Evolutionary conservation across 805 yeast genomes (phyloP).

Genomic region (Priceomyces fermenticarens): DNA sequence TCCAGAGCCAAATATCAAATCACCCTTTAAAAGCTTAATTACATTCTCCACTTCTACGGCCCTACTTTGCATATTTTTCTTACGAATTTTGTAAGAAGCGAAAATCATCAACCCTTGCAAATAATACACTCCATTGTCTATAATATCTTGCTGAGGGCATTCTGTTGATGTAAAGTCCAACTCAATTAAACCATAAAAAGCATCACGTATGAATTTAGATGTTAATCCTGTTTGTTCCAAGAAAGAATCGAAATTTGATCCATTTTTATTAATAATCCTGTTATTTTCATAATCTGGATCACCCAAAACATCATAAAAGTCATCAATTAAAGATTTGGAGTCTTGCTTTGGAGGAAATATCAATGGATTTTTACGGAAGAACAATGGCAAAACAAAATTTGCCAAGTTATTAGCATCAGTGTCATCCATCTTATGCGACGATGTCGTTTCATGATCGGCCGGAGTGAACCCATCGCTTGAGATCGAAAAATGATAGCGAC

Average conservation of each 20-base stretch:
- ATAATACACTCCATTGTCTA: slow-evolving; percentile 61
- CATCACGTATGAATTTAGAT: slow-evolving; percentile 42
- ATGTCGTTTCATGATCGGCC: slow-evolving; percentile 56
- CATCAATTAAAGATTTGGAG: slow-evolving; percentile 68
- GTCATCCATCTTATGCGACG: slow-evolving; percentile 23
- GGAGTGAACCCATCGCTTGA: slow-evolving; percentile 60
- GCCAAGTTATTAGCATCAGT: slow-evolving; percentile 35
- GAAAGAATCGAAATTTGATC: slow-evolving; percentile 42
- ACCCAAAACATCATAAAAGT: slow-evolving; percentile 67
- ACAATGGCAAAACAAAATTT: slow-evolving; percentile 51
- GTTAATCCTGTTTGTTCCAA: slow-evolving; percentile 45
- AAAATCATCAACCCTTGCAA: slow-evolving; percentile 66
- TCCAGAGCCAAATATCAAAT: slow-evolving; percentile 61
- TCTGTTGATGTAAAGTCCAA: slow-evolving; percentile 27
- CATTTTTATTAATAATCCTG: slow-evolving; percentile 44
- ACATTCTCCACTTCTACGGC: slow-evolving; percentile 79
- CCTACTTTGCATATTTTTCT: slow-evolving; percentile 75
- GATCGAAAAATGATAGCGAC: slow-evolving; percentile 70
- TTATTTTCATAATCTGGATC: slow-evolving; percentile 51
- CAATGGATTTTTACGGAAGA: slow-evolving; percentile 58
- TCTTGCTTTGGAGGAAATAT: slow-evolving; percentile 63
- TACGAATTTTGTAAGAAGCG: slow-evolving; percentile 66
- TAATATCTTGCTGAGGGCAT: slow-evolving; percentile 17
- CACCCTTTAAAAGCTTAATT: slow-evolving; percentile 60
- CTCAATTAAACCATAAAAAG: slow-evolving; percentile 49